A percentile compares a stretch with the other conserved stretches of the same genome.
Evolutionary conservation across 2,329 filamentous ascomycete species (phyloP).

Genomic region (Exophiala spinifera): DNA sequence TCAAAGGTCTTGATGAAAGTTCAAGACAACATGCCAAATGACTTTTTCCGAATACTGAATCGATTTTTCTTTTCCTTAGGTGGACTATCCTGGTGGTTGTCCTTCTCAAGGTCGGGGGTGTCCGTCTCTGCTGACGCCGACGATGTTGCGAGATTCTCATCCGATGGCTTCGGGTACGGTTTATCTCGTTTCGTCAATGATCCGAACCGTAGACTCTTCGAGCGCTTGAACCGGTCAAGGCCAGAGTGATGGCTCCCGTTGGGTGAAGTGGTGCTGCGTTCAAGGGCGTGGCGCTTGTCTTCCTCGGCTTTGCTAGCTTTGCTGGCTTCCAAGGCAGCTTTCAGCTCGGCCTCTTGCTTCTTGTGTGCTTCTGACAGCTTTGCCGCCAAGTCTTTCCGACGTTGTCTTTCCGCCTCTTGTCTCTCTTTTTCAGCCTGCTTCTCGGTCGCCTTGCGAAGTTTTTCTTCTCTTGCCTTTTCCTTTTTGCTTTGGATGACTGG

Average conservation of each 20-base stretch:
- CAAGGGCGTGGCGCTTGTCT: slow-evolving; percentile 36
- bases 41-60: slow-evolving; percentile 46
- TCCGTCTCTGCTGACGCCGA: slow-evolving; percentile 8
- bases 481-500: slow-evolving; percentile 59
- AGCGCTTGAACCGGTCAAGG: slow-evolving; percentile 65
- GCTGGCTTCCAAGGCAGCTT: slow-evolving; percentile 63
- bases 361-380: slow-evolving; percentile 57
- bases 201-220: slow-evolving; percentile 41
- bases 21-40: slow-evolving; percentile 38
- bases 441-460: slow-evolving; percentile 53
- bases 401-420: slow-evolving; percentile 58
- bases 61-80: slow-evolving; percentile 35
- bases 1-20: not conserved
- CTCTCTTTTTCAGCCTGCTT: slow-evolving; percentile 56
- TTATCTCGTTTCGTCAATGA: slow-evolving; percentile 26
- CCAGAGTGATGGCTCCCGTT: slow-evolving; percentile 31
- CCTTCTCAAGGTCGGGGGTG: slow-evolving; percentile 15
- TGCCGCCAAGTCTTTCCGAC: slow-evolving; percentile 52
- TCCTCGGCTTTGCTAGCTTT: slow-evolving; percentile 60
- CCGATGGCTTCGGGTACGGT: slow-evolving; percentile 13
- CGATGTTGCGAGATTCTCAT: slow-evolving; percentile 13
- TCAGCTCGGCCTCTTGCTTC: slow-evolving; percentile 61
- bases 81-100: slow-evolving; percentile 35
- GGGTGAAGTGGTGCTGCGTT: slow-evolving; percentile 17
- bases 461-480: slow-evolving; percentile 58